Base-by-base conservation (phyloP, 2,329 filamentous ascomycete species). In the Madurella fahalii region DNA sequence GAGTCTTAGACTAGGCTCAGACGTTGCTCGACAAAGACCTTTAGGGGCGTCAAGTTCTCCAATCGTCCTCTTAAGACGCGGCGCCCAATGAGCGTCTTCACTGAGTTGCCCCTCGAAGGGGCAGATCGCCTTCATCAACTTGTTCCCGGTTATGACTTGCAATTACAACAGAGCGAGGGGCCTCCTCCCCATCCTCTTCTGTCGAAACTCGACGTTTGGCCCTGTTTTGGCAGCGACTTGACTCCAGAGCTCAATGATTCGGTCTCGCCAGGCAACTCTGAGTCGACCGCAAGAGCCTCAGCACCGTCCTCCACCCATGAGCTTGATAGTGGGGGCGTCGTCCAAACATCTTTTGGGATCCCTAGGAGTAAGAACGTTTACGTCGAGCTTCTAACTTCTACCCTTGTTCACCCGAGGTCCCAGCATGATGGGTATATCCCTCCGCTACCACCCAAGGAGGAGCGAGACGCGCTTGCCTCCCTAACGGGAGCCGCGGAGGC, bases 401-500 rank as follows among this genome's bases (percentile, higher is more conserved):
- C 67, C 0, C 45, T 70, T 5, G 44, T 63, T 1, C 56, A 54
- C 5, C 68, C 68, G 1, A 61, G 61, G 16, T 71, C 71, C 0
- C 16, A 53, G 2, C 69, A 67, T 39, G 53, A 63, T 11, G 64
- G 64, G 0, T 68, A 64, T 40, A 50, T 54, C 1, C 64, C 65
- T 0, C 65, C 66, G 2, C 58, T 61, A 1, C 54, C 63, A 0
- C 51, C 46, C 15, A 55, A 47, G 12, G 53, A 47, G n/a, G 74
- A 77, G 57, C 30, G 40, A 5, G 40, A 59, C 2, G 74, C 70
- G 0, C 45, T 77, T 9, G 47, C 65, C 11, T 47, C 54, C 4
- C 61, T 74, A 15, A 57, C 72, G 13, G 47, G 64, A 5, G 18
- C 50, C n/a, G 50, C 57, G 43, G 53, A 61, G 15, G 39, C 49